Evolutionary conservation across 106 monocot genomes (phyloP), one percentile per base, ranked within the genome.

Genomic region (Allium cepa): DNA sequence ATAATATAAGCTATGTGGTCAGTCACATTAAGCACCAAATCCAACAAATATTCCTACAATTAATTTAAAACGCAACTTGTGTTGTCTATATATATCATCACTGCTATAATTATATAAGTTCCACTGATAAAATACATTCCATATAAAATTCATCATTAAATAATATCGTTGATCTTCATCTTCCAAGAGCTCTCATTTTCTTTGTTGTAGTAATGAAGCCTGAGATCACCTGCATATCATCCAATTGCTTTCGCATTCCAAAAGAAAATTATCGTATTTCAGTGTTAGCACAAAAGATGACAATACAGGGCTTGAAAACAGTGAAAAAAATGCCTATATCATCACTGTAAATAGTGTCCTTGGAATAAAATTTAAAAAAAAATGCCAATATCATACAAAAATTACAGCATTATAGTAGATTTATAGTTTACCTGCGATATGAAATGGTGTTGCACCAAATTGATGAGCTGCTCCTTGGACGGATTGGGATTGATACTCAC

Each of bases 221-320:
- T 62, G 77, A 17, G n/a, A 88, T 92, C 49, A 88, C 92, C 79
- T 92, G 88, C 80, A 80, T 57, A 71, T 92, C 92, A 69, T 92
- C 92, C 85, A 88, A 46, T 76, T 80, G 75, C 88, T 92, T 69
- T 73, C 71, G 72, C 69, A 77, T 67, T 26, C 46, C 47, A 63
- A 49, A 45, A 63, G 13, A 11, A 49, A 49, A 64, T 8, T 0
- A 17, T 15, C 1, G 3, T 63, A 11, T 9, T 11, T 10, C 7
- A 17, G 8, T 13, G 11, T 11, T 8, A 7, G 49, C 6, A 48
- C n/a, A 51, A 71, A 60, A 70, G 26, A 8, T 50, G 8, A 11
- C 3, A 18, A 10, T 10, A 11, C 2, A 67, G 8, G 36, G 47
- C 10, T 16, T 14, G 26, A 8, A 14, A 60, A 55, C 53, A 12